Base-by-base conservation (phyloP, 345 rosid genomes). In the Salix brachista region DNA sequence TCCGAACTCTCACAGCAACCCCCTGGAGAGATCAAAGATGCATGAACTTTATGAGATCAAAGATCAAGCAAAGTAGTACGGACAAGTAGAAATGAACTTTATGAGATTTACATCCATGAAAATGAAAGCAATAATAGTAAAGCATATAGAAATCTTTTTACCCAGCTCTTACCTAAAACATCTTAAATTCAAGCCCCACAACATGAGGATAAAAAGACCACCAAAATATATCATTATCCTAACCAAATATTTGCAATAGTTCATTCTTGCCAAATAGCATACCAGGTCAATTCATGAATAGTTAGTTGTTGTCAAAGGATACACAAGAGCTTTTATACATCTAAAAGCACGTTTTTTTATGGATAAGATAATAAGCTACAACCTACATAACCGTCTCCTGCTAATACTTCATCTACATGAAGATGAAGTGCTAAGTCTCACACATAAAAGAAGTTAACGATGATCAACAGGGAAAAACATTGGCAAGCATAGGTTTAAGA, bases 1-100 rank as follows among this genome's bases (percentile, higher is more conserved):
- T 83, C 73, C 85, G 77, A 39, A 87, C 90, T 80, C 83, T 87
- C 67, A 87, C 90, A 32, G 88, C 84, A 36, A 80, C 86, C 36
- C 90, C 90, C 90, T 87, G 67, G 26, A 17, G 67, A 78, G 61
- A 61, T 18, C 78, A 81, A 48, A 34, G 32, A 32, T 17, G 26
- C 68, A 70, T 26, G 42, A 32, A 67, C 70, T 32, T 36, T 18
- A 67, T 32, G 44, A 67, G 14, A 39, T 67, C 13, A 41, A 41
- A 41, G 46, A 41, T 41, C 46, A 41, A 41, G 44, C 46, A 41
- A 10, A 41, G 46, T 41, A 41, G 46, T 11, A 2, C 1, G 46
- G 46, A 41, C 46, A 41, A 10, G 4, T 41, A 41, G 46, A 41
- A 41, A 39, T 0, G 7, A n/a, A 67, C 42, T 32, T 36, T 34